phyloP scores from a whole-genome alignment of 192 early-diverging fungal genomes.

The Umbelopsis sp. region DNA sequence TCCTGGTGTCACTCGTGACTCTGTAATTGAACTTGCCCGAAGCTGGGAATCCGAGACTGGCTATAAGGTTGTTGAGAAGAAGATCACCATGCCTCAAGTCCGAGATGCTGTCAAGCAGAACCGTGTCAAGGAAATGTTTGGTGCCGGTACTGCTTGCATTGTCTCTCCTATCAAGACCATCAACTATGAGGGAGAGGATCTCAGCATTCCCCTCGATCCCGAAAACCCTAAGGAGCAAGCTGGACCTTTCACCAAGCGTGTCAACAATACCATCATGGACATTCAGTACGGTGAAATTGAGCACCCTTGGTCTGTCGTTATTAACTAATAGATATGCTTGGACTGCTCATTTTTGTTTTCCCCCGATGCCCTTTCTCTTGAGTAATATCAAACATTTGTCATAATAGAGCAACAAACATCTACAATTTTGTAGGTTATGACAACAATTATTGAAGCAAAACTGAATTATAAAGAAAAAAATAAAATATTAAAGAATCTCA shows the following conservation, averaged over 20 bases:
- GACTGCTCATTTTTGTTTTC: no score
- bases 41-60: conserved; percentile 68
- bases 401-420: no score
- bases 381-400: no score
- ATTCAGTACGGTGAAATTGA: conserved; percentile 93
- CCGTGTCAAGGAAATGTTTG: conserved; percentile 91
- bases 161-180: conserved; percentile 92
- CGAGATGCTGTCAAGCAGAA: conserved; percentile 74
- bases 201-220: conserved; percentile 88
- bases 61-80: conserved; percentile 85
- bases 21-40: conserved; percentile 77
- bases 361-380: no score
- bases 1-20: conserved; percentile 94
- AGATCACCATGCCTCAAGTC: conserved; percentile 81
- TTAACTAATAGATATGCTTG: conserved; percentile 48
- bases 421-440: no score
- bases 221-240: conserved; percentile 75
- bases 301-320: conserved; percentile 87
- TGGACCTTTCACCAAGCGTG: conserved; percentile 79
- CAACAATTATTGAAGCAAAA: no score
- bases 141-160: conserved; percentile 94
- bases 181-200: conserved; percentile 75
- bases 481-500: background rate
- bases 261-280: conserved; percentile 85
- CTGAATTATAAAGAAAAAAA: no score